A percentile compares a stretch with the other conserved stretches of the same genome.
These are phyloP conservation scores for Bromus sterilis DNA, from an alignment of 176 grass and related monocot species.

Conservation along the genomic window DNA sequence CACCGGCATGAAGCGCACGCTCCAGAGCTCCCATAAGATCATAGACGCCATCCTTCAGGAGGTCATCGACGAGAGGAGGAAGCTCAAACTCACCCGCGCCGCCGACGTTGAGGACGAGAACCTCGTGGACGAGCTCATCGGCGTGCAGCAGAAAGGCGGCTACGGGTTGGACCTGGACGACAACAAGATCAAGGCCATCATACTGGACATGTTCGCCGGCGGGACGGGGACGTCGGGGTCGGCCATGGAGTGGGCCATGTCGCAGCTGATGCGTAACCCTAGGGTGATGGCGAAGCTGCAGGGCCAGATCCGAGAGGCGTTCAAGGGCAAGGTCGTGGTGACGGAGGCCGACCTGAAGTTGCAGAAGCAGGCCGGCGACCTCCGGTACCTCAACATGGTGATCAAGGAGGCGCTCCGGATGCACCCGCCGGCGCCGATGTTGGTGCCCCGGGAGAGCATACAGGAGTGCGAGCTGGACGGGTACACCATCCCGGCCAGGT, in stretches of 20 bases:
- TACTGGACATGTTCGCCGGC: too few species aligned
- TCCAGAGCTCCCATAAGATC: not conserved
- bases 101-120: slow-evolving; percentile 19
- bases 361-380: not conserved
- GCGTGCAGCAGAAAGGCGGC: slow-evolving; percentile 20
- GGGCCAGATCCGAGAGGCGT: slow-evolving; percentile 28
- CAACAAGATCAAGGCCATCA: slow-evolving; percentile 39
- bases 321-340: not conserved
- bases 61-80: slow-evolving; percentile 15
- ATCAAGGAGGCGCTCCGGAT: slow-evolving; percentile 50
- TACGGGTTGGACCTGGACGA: slow-evolving; percentile 20
- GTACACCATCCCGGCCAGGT: slow-evolving; percentile 34
- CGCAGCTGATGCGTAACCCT: slow-evolving; percentile 51
- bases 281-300: slow-evolving; percentile 43
- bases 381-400: slow-evolving; percentile 49
- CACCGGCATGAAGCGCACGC: slow-evolving; percentile 24
- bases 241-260: slow-evolving; percentile 52
- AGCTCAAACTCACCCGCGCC: not conserved
- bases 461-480: slow-evolving; percentile 23
- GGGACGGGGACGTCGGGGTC: slow-evolving; percentile 22
- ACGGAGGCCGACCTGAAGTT: slow-evolving; percentile 29
- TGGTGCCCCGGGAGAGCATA: slow-evolving; percentile 32
- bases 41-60: slow-evolving; percentile 15
- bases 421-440: slow-evolving; percentile 43
- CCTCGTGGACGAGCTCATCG: slow-evolving; percentile 41